Evolutionary conservation across 1,284 basidiomycete species (phyloP), one percentile per base, ranked within the genome.

Genomic region (Ganoderma leucocontextum): DNA sequence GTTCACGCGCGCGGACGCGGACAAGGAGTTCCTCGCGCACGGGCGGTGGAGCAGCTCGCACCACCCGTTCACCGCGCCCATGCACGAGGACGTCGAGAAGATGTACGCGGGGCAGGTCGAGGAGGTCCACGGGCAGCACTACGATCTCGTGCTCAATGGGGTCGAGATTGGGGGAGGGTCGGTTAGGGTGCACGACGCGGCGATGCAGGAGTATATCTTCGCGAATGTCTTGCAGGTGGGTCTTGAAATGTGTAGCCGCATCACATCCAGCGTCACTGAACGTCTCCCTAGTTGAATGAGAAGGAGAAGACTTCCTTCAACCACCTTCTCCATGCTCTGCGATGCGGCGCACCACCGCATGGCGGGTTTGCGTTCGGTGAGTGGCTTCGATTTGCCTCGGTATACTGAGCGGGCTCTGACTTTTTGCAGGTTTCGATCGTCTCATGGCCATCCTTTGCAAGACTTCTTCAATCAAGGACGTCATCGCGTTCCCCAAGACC

Each of bases 51-150:
- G 93, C 72, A 93, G 93, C 72, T 91, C 94, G 2, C 96, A 98
- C 77, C 96, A 98, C 80, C 96, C 96, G 1, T 98, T 98, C 82
- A 98, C 96, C 13, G 95, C 96, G 7, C 97, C 97, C n/a, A 93
- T 96, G 87, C 92, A 87, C 81, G 86, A 95, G 78, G 96, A 98
- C 79, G 83, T 97, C 36, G 84, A 87, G 58, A 86, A 87, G 53
- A 85, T 98, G 79, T 91, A 91, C 76, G 82, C 82, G 57, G 93
- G 93, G 44, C 83, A 88, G 73, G 82, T 91, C 62, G 87, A 87
- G 65, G 82, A 86, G 77, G 91, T 96, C 72, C 89, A 95, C 60
- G 96, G 96, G 2, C 96, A 99, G 80, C 97, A 98, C 81, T 99
- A 98, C 78, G 96, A 99, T 82, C 91, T 99, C 55, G 96, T 99